phyloP scores from a whole-genome alignment of 257 asterid genomes.

The Scutellaria minor region DNA sequence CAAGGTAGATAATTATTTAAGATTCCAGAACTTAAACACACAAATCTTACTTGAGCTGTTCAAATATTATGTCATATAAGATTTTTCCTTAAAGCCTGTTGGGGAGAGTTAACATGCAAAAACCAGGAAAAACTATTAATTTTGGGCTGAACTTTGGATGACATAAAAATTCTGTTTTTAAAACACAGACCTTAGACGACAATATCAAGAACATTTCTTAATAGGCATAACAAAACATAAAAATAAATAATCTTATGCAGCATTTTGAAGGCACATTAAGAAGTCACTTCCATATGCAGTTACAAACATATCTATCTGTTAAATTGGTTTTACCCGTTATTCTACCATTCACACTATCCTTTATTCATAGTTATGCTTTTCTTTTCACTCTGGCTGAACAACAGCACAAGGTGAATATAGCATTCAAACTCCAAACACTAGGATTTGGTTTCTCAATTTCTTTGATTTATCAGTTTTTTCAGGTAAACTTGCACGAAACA shows the following conservation, averaged over 20 bases:
- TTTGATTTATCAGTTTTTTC: conserved; percentile 6
- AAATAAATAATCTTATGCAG: conserved; percentile 1
- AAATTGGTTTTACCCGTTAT: background rate
- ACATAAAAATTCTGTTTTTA: background rate
- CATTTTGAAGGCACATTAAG: background rate
- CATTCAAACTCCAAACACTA: background rate
- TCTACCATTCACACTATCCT: background rate
- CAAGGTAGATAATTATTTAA: no score
- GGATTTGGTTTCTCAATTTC: background rate
- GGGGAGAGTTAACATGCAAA: no score
- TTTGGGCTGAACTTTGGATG: no score
- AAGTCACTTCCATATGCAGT: background rate
- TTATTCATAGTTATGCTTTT: no score
- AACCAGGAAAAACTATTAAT: no score
- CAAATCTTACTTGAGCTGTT: no score
- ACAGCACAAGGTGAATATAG: background rate
- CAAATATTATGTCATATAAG: no score
- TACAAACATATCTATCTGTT: background rate
- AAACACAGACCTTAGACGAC: background rate
- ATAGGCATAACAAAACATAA: background rate
- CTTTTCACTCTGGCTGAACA: background rate
- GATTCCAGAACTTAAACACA: background rate
- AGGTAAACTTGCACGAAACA: conserved; percentile 5
- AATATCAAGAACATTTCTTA: background rate
- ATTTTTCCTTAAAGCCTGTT: no score